Evolutionary conservation across 805 yeast species (phyloP).

Genomic region (Saturnispora bothae): DNA sequence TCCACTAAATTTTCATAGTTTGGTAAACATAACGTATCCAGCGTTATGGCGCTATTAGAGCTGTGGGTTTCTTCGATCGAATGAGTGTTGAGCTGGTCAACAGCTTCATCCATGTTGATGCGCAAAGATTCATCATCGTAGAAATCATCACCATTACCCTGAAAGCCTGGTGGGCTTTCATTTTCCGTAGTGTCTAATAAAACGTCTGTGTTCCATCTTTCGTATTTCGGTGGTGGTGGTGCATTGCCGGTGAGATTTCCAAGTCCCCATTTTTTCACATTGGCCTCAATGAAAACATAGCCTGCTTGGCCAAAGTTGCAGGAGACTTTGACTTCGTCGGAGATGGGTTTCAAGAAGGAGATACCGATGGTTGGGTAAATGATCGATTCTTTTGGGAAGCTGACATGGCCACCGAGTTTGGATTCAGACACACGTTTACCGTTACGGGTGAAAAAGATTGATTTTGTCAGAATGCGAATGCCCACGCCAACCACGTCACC

Average conservation of each 20-base stretch:
- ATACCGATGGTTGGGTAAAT: slow-evolving; percentile 88
- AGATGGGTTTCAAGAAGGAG: slow-evolving; percentile 17
- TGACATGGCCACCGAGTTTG: slow-evolving; percentile 68
- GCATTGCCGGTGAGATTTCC: slow-evolving; percentile 84
- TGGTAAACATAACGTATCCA: slow-evolving; percentile 19
- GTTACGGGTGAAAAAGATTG: slow-evolving; percentile 86
- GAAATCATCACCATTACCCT: slow-evolving; percentile 25
- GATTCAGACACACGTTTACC: slow-evolving; percentile 83
- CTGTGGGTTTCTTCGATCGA: background rate
- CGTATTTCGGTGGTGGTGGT: slow-evolving; percentile 91
- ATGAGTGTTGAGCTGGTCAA: slow-evolving; percentile 1
- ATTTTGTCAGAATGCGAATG: slow-evolving; percentile 69
- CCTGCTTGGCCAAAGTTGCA: slow-evolving; percentile 91
- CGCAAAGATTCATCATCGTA: slow-evolving; percentile 25
- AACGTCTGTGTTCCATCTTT: slow-evolving; percentile 67
- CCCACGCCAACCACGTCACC: slow-evolving; percentile 96
- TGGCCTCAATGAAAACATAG: slow-evolving; percentile 82
- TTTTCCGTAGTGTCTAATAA: slow-evolving; percentile 53
- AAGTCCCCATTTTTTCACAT: slow-evolving; percentile 91
- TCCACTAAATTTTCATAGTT: slow-evolving; percentile 13
- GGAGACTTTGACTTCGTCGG: slow-evolving; percentile 70
- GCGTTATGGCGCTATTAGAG: slow-evolving; percentile 14
- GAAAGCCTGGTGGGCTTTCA: slow-evolving; percentile 46
- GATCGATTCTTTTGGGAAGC: slow-evolving; percentile 58
- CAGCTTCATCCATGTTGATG: slow-evolving; percentile 1